phyloP scores from a whole-genome alignment of 345 rosid genomes.

The Aurinia saxatilis region DNA sequence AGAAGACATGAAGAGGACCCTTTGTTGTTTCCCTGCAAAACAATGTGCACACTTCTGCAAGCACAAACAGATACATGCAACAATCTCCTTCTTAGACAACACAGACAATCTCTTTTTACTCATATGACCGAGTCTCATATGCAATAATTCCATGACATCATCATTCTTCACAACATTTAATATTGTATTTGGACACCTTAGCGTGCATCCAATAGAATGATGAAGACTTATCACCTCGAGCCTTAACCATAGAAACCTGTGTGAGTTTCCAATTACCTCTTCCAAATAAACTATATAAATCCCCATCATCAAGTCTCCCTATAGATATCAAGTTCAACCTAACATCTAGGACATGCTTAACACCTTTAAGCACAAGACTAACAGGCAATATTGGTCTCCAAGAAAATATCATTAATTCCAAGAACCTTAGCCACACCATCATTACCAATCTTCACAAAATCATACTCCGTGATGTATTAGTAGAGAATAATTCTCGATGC shows the following conservation, averaged over 20 bases:
- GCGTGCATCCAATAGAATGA: background rate
- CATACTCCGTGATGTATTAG: background rate
- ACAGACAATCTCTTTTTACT: background rate
- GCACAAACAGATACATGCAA: background rate
- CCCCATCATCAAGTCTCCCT: no score
- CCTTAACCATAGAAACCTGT: background rate
- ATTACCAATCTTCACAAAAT: background rate
- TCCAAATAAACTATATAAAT: no score
- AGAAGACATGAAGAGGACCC: background rate
- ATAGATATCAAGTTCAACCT: background rate
- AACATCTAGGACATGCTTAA: background rate
- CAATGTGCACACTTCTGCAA: background rate
- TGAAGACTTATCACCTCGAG: background rate
- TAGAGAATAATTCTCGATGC: background rate
- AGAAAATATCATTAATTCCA: background rate
- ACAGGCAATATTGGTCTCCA: constrained; percentile 5
- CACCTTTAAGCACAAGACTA: background rate
- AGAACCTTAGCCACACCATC: background rate
- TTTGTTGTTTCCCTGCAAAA: background rate
- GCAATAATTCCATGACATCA: background rate
- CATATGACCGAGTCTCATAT: background rate
- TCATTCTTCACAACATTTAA: background rate
- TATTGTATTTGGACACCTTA: background rate
- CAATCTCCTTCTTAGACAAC: background rate
- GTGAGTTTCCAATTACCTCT: no score